A percentile compares a stretch with the other conserved stretches of the same genome.
Evolutionary conservation across 805 yeast genomes (phyloP).

Genomic region (Ascoidea asiatica): DNA sequence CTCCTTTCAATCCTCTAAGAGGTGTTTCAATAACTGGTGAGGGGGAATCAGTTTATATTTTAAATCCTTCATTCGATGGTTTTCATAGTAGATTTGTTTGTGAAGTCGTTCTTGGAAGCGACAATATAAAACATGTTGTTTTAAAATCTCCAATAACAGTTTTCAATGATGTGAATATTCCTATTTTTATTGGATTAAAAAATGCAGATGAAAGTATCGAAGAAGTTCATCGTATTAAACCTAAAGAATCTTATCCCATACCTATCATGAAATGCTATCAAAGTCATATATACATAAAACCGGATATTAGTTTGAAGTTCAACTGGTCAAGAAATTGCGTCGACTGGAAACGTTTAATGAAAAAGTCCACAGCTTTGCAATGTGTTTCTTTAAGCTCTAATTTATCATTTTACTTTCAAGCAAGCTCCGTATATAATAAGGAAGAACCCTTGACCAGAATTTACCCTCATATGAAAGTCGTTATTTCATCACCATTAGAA

Average conservation of each 20-base stretch:
- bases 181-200: constrained; percentile 29
- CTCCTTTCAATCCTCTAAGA: constrained; percentile 39
- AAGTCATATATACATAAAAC: constrained; percentile 46
- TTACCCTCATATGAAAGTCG: constrained; percentile 74
- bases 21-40: constrained; percentile 62
- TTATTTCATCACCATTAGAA: constrained; percentile 74
- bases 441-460: constrained; percentile 60
- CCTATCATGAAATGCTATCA: constrained; percentile 62
- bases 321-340: constrained; percentile 56
- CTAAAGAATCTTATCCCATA: constrained; percentile 48
- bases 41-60: constrained; percentile 65
- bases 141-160: constrained; percentile 65
- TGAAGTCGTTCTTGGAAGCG: constrained; percentile 55
- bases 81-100: constrained; percentile 67
- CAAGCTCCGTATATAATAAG: constrained; percentile 47
- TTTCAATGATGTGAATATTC: constrained; percentile 52
- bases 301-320: constrained; percentile 40
- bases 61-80: constrained; percentile 46
- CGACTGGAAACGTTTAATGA: constrained; percentile 49
- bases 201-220: constrained; percentile 17
- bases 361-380: constrained; percentile 37
- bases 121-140: constrained; percentile 67
- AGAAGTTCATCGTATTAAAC: constrained; percentile 28
- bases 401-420: constrained; percentile 54
- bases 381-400: constrained; percentile 38